Conservation (phyloP, 148 eudicot species). For the Vaccinium corymbosum region DNA sequence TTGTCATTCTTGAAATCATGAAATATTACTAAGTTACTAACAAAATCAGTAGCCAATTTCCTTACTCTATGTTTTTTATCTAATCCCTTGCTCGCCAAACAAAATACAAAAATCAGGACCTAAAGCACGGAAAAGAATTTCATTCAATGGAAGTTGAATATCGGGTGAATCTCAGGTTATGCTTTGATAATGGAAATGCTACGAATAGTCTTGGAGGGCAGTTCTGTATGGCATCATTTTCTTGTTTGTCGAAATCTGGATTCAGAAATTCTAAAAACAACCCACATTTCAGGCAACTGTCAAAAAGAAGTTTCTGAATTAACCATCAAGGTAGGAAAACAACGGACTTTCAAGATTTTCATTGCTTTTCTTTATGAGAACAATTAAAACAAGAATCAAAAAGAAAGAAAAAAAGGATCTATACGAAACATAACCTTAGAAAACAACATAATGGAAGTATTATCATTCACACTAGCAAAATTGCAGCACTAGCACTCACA, state of each 20-base stretch:
- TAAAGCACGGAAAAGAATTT: no score
- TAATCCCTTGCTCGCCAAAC: no score
- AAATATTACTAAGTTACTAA: not conserved
- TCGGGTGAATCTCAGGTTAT: no score
- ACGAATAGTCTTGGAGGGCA: no score
- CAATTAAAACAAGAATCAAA: not conserved
- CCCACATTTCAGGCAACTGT: not conserved
- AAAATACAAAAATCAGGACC: no score
- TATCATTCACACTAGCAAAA: not conserved
- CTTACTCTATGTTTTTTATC: no score
- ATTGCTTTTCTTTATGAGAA: not conserved
- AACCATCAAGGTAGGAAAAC: not conserved
- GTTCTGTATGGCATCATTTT: no score
- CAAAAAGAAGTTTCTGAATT: not conserved
- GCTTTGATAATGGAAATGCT: no score
- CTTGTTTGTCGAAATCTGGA: no score
- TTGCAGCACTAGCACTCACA: conserved; percentile 22
- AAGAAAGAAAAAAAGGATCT: not conserved
- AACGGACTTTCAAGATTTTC: not conserved
- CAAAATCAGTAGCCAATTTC: not conserved
- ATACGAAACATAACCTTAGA: not conserved
- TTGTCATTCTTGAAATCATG: conserved; percentile 37
- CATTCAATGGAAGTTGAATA: no score
- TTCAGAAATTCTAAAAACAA: not conserved
- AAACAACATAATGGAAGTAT: no score